Conservation (phyloP, 2,329 filamentous ascomycete genomes). For the Cladorrhinum sp. region DNA sequence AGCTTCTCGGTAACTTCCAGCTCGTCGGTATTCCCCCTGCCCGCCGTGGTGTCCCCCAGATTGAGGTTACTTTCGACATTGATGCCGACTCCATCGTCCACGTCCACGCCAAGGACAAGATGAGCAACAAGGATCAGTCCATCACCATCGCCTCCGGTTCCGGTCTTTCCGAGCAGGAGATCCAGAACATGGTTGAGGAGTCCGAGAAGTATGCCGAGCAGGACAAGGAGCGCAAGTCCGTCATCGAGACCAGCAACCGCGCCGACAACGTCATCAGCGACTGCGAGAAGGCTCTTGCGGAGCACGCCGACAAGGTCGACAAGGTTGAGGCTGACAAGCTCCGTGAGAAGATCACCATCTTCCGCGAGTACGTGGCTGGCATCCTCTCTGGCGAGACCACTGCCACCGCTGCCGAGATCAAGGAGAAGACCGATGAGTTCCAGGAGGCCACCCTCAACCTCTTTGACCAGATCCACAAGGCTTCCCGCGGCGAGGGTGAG, state of each 20-base stretch:
- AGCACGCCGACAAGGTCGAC: conserved; percentile 93
- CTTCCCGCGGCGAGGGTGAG: conserved; percentile 65
- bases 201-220: conserved; percentile 93
- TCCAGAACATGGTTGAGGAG: conserved; percentile 95
- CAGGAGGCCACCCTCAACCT: conserved; percentile 93
- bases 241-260: conserved; percentile 96
- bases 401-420: conserved; percentile 86
- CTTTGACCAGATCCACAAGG: conserved; percentile 99
- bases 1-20: conserved; percentile 98
- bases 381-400: conserved; percentile 88
- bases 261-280: conserved; percentile 95
- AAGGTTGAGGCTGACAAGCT: conserved; percentile 92
- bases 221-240: conserved; percentile 94
- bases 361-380: conserved; percentile 89
- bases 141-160: conserved; percentile 98
- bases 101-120: conserved; percentile 98
- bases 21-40: conserved; percentile 94
- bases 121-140: conserved; percentile 98
- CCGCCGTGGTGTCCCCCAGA: conserved; percentile 91
- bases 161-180: conserved; percentile 91
- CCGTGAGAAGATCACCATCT: conserved; percentile 83
- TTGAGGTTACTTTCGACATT: conserved; percentile 98
- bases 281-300: conserved; percentile 96
- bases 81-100: conserved; percentile 97
- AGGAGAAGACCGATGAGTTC: conserved; percentile 98